Base-by-base conservation (phyloP, 2,329 filamentous ascomycete genomes). In the Bipolaris oryzae region DNA sequence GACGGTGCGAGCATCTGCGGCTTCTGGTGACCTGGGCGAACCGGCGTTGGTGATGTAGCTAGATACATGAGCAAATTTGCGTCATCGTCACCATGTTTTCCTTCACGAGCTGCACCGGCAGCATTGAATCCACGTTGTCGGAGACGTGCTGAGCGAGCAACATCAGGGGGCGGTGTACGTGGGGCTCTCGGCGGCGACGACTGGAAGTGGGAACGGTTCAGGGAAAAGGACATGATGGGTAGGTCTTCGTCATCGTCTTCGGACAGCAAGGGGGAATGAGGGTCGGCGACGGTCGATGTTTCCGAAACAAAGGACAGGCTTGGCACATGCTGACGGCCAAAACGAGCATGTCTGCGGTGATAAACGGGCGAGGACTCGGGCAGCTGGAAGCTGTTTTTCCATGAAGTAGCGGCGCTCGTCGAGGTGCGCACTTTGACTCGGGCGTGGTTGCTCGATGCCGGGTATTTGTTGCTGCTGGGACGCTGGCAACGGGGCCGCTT, bases 301-400 rank as follows among this genome's bases (percentile, higher is more conserved):
- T 89, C 86, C 25, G 88, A 87, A 73, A 92, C 91, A 74, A 96
- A 93, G 47, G 91, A 92, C 38, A 94, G 82, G 61, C 89, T 87
- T 1, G 90, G 89, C 4, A 88, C 86, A 49, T 85, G 85, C 18
- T 87, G 89, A 43, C 87, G 89, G 68, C 72, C 71, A 50, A 93
- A 94, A 75, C 89, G 87, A 66, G 88, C 83, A 70, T 90, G 88
- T 68, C 89, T 87, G 66, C 87, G 86, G 63, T 88, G 85, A 78
- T 94, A 91, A 70, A 91, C 87, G 21, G 94, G 94, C 4, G 93
- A 97, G 4, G 92, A 96, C 73, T 96, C 89, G 16, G 91, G 86
- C 56, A 96, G 80, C 68, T 89, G 87, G 72, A 92, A 87, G 56
- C 83, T 84, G 70, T 86, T 87, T 77, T 91, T 95, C 91, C 91